Conservation (phyloP, 2,329 filamentous ascomycete genomes). For the Dactylonectria estremocensis region DNA sequence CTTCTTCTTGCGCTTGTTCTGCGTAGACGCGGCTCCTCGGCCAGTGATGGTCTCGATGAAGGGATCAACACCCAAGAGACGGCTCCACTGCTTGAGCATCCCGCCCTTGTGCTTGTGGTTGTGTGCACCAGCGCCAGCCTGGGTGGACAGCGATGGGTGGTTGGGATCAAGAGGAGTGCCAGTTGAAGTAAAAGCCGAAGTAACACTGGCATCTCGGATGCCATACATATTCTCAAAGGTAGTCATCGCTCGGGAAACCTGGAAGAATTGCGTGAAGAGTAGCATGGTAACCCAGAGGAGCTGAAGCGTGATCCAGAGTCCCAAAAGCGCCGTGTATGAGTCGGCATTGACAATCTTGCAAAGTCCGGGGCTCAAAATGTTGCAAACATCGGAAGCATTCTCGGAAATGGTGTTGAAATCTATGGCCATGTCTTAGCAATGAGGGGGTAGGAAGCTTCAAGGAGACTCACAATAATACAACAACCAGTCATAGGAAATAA, state of each 20-base stretch:
- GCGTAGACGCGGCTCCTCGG: constrained; percentile 75
- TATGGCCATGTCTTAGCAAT: constrained; percentile 50
- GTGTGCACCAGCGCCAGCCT: constrained; percentile 60
- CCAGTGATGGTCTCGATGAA: constrained; percentile 95
- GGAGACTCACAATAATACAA: constrained; percentile 77
- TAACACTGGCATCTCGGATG: constrained; percentile 72
- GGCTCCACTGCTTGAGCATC: constrained; percentile 84
- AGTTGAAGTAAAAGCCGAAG: constrained; percentile 84
- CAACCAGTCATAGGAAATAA: constrained; percentile 80
- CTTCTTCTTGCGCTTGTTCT: constrained; percentile 69
- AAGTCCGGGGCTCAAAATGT: constrained; percentile 80
- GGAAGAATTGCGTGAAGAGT: constrained; percentile 91
- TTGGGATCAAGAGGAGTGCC: constrained; percentile 79
- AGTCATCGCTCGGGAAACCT: constrained; percentile 92
- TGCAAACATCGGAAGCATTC: constrained; percentile 73
- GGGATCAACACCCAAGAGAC: constrained; percentile 90
- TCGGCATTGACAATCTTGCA: constrained; percentile 87
- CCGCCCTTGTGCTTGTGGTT: constrained; percentile 72
- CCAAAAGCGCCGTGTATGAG: constrained; percentile 85
- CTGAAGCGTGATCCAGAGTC: constrained; percentile 86
- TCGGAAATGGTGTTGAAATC: constrained; percentile 75
- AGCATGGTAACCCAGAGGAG: constrained; percentile 98
- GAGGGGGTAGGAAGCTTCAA: not conserved
- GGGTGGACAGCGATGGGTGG: constrained; percentile 74
- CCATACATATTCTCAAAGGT: constrained; percentile 98